A percentile compares a stretch with the other conserved stretches of the same genome.
Conservation (phyloP, 2,329 filamentous ascomycete species). For the Aspergillus sp. region DNA sequence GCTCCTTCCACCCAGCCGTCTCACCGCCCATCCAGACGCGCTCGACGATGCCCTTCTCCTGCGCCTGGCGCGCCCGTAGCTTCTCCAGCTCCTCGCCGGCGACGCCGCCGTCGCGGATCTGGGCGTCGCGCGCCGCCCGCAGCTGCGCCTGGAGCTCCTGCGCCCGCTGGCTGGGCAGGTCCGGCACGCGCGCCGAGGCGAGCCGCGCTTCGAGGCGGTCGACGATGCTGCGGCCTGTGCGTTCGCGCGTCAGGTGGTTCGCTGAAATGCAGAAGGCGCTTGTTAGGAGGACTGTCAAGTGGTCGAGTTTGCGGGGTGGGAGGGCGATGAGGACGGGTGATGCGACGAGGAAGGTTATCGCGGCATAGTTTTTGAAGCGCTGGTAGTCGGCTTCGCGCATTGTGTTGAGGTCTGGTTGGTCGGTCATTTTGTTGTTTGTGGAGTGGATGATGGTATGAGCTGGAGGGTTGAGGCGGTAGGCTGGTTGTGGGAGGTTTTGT, state of each 20-base stretch:
- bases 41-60: conserved; percentile 29
- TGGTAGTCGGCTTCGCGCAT: conserved; percentile 36
- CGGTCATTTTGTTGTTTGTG: not conserved
- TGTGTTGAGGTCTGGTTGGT: not conserved
- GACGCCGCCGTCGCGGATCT: conserved; percentile 20
- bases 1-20: conserved; percentile 44
- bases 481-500: not conserved
- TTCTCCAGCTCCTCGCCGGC: conserved; percentile 33
- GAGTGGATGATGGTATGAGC: not conserved
- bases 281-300: conserved; percentile 36
- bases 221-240: conserved; percentile 33
- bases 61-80: conserved; percentile 28
- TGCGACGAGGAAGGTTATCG: conserved; percentile 36
- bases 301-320: conserved; percentile 40
- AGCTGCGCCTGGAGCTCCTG: conserved; percentile 32
- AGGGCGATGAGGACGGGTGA: conserved; percentile 32
- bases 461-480: not conserved
- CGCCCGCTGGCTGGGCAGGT: conserved; percentile 34
- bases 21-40: conserved; percentile 43
- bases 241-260: conserved; percentile 39
- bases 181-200: conserved; percentile 16
- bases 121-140: conserved; percentile 26
- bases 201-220: conserved; percentile 31
- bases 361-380: conserved; percentile 41
- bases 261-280: conserved; percentile 40